Evolutionary conservation across 306 rosid species (phyloP).

Genomic region (Citrullus amarus): DNA sequence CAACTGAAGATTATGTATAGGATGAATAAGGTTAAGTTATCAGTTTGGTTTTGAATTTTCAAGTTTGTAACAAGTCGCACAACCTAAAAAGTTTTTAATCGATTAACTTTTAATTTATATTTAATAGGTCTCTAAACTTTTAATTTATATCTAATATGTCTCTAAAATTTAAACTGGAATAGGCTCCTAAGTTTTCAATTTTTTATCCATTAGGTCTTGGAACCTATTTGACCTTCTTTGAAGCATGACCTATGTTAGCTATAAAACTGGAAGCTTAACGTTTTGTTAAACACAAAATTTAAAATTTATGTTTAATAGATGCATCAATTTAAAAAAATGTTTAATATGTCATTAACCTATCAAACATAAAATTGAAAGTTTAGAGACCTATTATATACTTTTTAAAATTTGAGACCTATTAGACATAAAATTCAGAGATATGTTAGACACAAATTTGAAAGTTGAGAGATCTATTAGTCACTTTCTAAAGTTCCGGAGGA

Average conservation of each 20-base stretch:
- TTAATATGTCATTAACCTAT: too few relatives aligned
- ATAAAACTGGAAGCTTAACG: too few relatives aligned
- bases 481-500: too few relatives aligned
- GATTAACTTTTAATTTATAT: background rate
- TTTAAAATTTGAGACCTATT: too few relatives aligned
- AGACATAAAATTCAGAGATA: background rate
- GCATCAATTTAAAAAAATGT: too few relatives aligned
- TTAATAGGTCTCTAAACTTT: background rate
- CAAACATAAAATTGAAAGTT: too few relatives aligned
- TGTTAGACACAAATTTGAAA: background rate
- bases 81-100: background rate
- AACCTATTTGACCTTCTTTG: background rate
- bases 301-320: too few relatives aligned
- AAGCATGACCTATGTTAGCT: too few relatives aligned
- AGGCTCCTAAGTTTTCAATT: background rate
- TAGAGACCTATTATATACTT: too few relatives aligned
- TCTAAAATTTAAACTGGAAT: background rate
- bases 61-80: background rate
- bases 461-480: background rate
- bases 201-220: background rate
- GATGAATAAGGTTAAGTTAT: background rate
- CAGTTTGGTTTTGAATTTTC: background rate
- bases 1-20: background rate
- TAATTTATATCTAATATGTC: background rate
- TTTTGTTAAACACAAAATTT: too few relatives aligned